Percentiles rank a stretch among this genome's conserved stretches.
Evolutionary conservation across 352 stramenopile genomes (phyloP).

Genomic region (Peronospora farinosa): DNA sequence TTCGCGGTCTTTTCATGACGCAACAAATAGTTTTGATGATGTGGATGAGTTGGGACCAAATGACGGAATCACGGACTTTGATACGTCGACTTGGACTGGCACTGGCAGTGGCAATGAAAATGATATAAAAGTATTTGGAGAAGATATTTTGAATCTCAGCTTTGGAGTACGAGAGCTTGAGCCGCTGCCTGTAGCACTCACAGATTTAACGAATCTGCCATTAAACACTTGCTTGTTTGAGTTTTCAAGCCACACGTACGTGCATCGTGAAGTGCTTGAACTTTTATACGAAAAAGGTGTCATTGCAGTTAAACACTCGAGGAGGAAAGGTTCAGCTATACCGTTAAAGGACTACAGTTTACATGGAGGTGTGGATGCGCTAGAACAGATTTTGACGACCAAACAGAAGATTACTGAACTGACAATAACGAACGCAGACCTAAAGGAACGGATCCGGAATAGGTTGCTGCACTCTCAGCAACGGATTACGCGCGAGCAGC

Average conservation of each 20-base stretch:
- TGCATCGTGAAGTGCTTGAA: conserved; percentile 66
- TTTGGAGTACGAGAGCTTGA: conserved; percentile 70
- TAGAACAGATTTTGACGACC: conserved; percentile 49
- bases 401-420: conserved; percentile 45
- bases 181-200: conserved; percentile 48
- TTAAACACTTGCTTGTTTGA: conserved; percentile 80
- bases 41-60: conserved; percentile 25
- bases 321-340: conserved; percentile 69
- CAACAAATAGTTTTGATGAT: conserved; percentile 30
- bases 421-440: conserved; percentile 32
- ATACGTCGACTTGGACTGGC: conserved; percentile 14
- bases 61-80: conserved; percentile 22
- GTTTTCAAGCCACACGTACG: conserved; percentile 57
- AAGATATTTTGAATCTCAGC: conserved; percentile 52
- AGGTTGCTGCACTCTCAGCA: conserved; percentile 36
- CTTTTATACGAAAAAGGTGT: conserved; percentile 58
- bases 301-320: conserved; percentile 58
- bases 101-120: conserved; percentile 8
- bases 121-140: conserved; percentile 26
- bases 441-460: conserved; percentile 52
- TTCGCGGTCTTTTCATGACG: conserved; percentile 37
- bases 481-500: conserved; percentile 41
- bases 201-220: conserved; percentile 63
- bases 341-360: conserved; percentile 74
- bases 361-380: conserved; percentile 61